Evolutionary conservation across 768 basidiomycete species (phyloP).

Genomic region (Tylopilus intermedius): DNA sequence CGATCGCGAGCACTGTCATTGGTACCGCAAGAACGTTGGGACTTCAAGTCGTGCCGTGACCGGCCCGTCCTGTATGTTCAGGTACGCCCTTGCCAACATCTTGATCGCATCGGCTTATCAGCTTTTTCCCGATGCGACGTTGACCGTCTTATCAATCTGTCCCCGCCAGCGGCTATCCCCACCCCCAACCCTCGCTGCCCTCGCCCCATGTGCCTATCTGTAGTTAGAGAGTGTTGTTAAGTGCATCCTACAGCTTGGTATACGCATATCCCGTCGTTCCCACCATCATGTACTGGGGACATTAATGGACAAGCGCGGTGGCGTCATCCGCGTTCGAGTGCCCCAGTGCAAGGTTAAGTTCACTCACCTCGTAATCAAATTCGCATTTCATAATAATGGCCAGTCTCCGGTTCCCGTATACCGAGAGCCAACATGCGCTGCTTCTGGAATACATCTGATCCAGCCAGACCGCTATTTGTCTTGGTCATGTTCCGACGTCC

Average conservation of each 20-base stretch:
- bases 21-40: slow-evolving; percentile 88
- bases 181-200: slow-evolving; percentile 11
- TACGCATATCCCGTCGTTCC: slow-evolving; percentile 21
- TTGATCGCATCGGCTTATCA: slow-evolving; percentile 22
- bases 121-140: slow-evolving; percentile 5
- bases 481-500: slow-evolving; percentile 28
- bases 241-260: slow-evolving; percentile 16
- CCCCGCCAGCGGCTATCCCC: slow-evolving; percentile 9
- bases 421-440: slow-evolving; percentile 25
- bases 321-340: slow-evolving; percentile 30
- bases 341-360: slow-evolving; percentile 34
- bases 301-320: slow-evolving; percentile 31
- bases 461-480: slow-evolving; percentile 18
- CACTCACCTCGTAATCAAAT: slow-evolving; percentile 39
- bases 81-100: slow-evolving; percentile 25
- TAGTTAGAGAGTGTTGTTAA: slow-evolving; percentile 25
- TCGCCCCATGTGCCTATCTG: slow-evolving; percentile 15
- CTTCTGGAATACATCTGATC: slow-evolving; percentile 30
- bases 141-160: slow-evolving; percentile 24
- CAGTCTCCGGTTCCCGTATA: slow-evolving; percentile 30
- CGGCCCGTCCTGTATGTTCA: slow-evolving; percentile 15
- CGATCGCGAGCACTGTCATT: slow-evolving; percentile 81
- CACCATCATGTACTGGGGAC: slow-evolving; percentile 31
- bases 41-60: slow-evolving; percentile 82
- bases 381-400: slow-evolving; percentile 37